A percentile compares a stretch with the other conserved stretches of the same genome.
phyloP scores from a whole-genome alignment of 192 early-diverging fungal species.

The Coemansia sp. region DNA sequence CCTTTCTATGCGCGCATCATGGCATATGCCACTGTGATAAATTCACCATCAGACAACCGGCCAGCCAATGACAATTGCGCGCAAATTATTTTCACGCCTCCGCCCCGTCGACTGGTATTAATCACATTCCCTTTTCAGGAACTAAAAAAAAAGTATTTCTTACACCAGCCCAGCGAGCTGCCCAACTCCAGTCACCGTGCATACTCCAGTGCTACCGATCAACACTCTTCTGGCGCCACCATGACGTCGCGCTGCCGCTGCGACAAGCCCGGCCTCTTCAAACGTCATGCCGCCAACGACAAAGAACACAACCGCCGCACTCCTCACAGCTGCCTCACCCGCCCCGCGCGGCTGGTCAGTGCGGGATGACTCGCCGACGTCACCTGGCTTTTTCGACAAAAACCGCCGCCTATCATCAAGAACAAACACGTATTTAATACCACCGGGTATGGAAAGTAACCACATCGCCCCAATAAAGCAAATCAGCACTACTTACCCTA shows the following conservation, averaged over 20 bases:
- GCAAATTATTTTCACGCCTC: background rate
- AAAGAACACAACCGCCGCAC: slow-evolving; percentile 36
- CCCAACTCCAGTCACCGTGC: background rate
- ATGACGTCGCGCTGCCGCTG: slow-evolving; percentile 23
- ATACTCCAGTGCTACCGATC: slow-evolving; percentile 26
- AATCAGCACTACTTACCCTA: slow-evolving; percentile 34
- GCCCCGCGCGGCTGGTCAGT: slow-evolving; percentile 11
- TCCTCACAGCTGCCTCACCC: slow-evolving; percentile 25
- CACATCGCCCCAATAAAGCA: background rate
- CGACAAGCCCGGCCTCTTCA: slow-evolving; percentile 32
- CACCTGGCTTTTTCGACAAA: slow-evolving; percentile 24
- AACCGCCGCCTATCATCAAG: slow-evolving; percentile 36
- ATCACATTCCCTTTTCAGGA: background rate
- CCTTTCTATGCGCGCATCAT: background rate
- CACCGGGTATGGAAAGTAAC: background rate
- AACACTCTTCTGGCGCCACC: slow-evolving; percentile 29
- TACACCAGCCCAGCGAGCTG: background rate
- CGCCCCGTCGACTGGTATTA: background rate
- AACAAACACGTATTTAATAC: background rate
- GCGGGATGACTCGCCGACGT: slow-evolving; percentile 1
- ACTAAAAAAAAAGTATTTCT: background rate
- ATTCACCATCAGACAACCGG: background rate
- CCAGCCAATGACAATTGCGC: background rate
- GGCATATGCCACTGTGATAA: background rate
- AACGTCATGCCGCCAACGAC: slow-evolving; percentile 48